phyloP scores from a whole-genome alignment of 768 basidiomycete genomes.

The Trametes gibbosa region DNA sequence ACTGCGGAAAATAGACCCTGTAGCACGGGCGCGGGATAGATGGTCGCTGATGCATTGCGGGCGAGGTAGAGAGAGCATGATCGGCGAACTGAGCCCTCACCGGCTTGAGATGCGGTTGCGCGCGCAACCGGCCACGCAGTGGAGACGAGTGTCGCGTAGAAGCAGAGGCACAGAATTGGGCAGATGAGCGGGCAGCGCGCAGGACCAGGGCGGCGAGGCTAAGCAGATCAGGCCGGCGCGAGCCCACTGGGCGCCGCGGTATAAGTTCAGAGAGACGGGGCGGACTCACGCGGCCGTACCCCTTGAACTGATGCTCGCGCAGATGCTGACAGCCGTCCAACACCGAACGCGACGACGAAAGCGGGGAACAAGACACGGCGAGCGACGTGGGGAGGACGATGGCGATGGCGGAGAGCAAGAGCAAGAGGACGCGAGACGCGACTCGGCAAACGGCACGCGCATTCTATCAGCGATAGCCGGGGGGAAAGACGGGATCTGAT shows the following conservation, averaged over 20 bases:
- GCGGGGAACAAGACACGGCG: too few relatives aligned
- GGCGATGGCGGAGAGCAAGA: background rate
- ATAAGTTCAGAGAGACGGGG: background rate
- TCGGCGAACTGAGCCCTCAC: background rate
- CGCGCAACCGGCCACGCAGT: background rate
- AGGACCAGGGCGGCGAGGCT: slow-evolving; percentile 19
- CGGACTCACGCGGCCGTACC: background rate
- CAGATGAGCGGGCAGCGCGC: slow-evolving; percentile 22
- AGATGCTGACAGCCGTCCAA: background rate
- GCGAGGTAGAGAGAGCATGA: too few relatives aligned
- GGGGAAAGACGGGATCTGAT: background rate
- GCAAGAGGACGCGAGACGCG: background rate
- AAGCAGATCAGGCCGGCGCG: slow-evolving; percentile 17
- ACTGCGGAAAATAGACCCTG: too few relatives aligned
- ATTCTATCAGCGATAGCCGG: slow-evolving; percentile 18
- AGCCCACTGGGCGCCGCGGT: slow-evolving; percentile 1
- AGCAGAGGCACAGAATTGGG: slow-evolving; percentile 5
- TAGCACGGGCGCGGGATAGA: too few relatives aligned
- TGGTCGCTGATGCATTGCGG: too few relatives aligned
- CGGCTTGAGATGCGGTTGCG: background rate
- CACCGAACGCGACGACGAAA: background rate
- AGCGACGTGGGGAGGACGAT: too few relatives aligned
- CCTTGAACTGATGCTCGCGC: background rate
- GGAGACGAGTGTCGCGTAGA: background rate
- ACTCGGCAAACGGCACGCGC: background rate